Evolutionary conservation across 2,329 filamentous ascomycete genomes (phyloP), one percentile per base, ranked within the genome.

Genomic region (Aureobasidium pullulans): DNA sequence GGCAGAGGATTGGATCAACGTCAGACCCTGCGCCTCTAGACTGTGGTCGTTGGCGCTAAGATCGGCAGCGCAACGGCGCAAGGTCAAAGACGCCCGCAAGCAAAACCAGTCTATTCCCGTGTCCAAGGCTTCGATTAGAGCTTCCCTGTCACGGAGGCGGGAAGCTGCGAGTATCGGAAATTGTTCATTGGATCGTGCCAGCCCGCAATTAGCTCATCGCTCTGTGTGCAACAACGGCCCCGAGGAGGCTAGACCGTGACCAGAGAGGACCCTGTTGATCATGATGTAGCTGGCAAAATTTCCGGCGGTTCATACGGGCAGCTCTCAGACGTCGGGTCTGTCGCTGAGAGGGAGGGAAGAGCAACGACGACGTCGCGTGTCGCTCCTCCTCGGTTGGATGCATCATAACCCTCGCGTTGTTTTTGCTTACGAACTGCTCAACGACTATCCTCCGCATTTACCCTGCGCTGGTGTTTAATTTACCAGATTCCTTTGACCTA

Each of bases 11-110:
- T 49, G 46, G 46, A 58, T 60, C 61, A 58, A 61, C 61, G 59
- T 54, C 44, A 56, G 61, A 63, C 61, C 61, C 61, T 63, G 61
- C 37, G 49, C 56, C 59, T 50, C 34, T 32, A 43, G 49, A 59
- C 23, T 31, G 19, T 23, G 16, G 28, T 28, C 36, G 28, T 36
- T 31, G 16, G 19, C 16, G 37, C 56, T 59, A 59, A 59, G 56
- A 44, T 59, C 36, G 46, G 39, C 56, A 58, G 15, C 46, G 28
- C 52, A 40, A 57, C 34, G 52, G 29, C 15, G n/a, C 28, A 8
- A 57, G 32, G 43, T 32, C 28, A 40, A 23, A 23, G 19, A 48
- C 15, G 34, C 43, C 39, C 4, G 15, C 32, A 19, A 48, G 32
- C 37, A 15, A 39, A 57, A 57, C 42, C 16, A 29, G 54, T 43